Percentiles rank a stretch among this genome's conserved stretches.
phyloP scores from a whole-genome alignment of 306 rosid species.

The Macrotyloma uniflorum region DNA sequence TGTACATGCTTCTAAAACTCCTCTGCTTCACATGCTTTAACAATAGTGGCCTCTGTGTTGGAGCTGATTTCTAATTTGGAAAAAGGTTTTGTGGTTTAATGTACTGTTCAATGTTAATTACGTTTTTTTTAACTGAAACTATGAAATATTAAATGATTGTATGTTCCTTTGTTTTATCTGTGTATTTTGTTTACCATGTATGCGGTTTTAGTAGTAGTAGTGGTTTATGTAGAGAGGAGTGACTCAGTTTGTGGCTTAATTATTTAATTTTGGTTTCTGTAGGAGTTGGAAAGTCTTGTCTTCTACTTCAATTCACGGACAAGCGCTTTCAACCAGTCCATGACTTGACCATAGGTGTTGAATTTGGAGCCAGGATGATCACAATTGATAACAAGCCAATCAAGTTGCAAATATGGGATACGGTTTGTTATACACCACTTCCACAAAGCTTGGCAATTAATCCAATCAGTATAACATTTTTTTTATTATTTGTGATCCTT shows the following conservation, averaged over 20 bases:
- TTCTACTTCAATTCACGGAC: slow-evolving; percentile 95
- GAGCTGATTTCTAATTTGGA: not conserved
- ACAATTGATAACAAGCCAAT: slow-evolving; percentile 88
- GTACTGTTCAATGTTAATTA: not conserved
- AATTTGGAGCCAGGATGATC: slow-evolving; percentile 98
- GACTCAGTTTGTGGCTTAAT: not conserved
- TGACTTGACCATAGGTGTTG: slow-evolving; percentile 97
- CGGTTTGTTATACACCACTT: slow-evolving; percentile 58
- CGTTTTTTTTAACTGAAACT: not conserved
- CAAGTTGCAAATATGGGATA: slow-evolving; percentile 99
- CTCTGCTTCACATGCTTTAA: not conserved
- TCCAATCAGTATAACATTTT: not conserved
- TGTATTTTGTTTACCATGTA: not conserved
- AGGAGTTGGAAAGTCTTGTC: slow-evolving; percentile 99
- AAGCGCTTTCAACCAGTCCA: slow-evolving; percentile 98
- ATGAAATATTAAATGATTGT: not conserved
- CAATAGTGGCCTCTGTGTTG: not conserved
- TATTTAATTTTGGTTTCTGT: slow-evolving; percentile 1
- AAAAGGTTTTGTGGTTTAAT: not conserved
- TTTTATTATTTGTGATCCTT: not conserved
- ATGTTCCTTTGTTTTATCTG: not conserved
- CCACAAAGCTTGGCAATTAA: not conserved
- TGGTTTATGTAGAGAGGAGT: not conserved
- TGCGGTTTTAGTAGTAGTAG: not conserved
- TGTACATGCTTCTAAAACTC: not conserved